Evolutionary conservation across 495 filamentous ascomycete genomes (phyloP), one percentile per base, ranked within the genome.

Genomic region (Cairneyella variabilis): DNA sequence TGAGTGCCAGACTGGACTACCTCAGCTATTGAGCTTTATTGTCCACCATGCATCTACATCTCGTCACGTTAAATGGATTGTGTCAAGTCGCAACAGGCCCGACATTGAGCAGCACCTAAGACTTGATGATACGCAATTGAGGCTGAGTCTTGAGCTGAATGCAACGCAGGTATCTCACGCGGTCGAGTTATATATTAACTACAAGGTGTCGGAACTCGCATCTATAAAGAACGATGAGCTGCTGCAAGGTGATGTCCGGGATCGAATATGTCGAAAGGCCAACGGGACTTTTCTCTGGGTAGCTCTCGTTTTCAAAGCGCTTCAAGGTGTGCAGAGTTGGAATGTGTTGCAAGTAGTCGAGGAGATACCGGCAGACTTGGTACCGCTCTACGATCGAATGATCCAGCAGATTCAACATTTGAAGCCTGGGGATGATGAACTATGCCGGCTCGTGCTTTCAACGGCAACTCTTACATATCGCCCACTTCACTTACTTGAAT

Each of bases 241-340:
- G n/a, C n/a, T n/a, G n/a, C n/a, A n/a, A n/a, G n/a, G n/a, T n/a
- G n/a, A n/a, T n/a, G n/a, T n/a, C n/a, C n/a, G n/a, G n/a, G n/a
- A n/a, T n/a, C n/a, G n/a, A n/a, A n/a, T n/a, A n/a, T n/a, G n/a
- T n/a, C n/a, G n/a, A n/a, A 66, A 68, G n/a, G 59, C 64, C 16
- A 55, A 68, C 51, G 53, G 47, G 32, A 69, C 66, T 4, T 69
- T 69, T 42, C 59, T 69, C 25, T 69, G 64, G 61, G 66, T 57
- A 40, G 63, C 66, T 54, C 59, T 69, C 34, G 57, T 66, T 21
- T 63, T 59, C 20, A 46, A 63, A 51, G 53, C 58, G 12, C 53
- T 67, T 23, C 32, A 49, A 23, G 51, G 56, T 20, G 45, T 59
- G 20, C 27, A 49, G 17, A 18, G 43, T 45, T 46, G 56, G 56